Percentiles rank a stretch among this genome's conserved stretches.
These are phyloP conservation scores for Paecilomyces variotii DNA, from an alignment of 2,329 filamentous ascomycete species.

Conservation along the genomic window DNA sequence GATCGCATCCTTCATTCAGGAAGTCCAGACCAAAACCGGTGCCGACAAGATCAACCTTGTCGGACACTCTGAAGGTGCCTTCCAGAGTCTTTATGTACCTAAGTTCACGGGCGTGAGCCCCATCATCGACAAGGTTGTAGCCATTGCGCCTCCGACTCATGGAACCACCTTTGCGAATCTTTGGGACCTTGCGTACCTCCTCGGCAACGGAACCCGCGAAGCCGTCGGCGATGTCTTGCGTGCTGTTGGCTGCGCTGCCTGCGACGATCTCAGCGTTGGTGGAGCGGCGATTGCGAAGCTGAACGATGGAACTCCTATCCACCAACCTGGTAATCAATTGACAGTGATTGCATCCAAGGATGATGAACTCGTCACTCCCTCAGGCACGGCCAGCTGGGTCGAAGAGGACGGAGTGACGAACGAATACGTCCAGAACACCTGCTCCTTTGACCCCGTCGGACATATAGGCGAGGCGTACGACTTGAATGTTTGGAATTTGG, in stretches of 20 bases:
- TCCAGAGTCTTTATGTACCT: constrained; percentile 34
- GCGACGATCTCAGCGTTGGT: constrained; percentile 21
- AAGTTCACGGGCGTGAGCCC: constrained; percentile 26
- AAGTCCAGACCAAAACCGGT: constrained; percentile 28
- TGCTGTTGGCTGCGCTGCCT: constrained; percentile 24
- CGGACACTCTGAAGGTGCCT: constrained; percentile 38
- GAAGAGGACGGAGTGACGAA: constrained; percentile 25
- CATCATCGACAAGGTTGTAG: constrained; percentile 24
- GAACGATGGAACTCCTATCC: constrained; percentile 26
- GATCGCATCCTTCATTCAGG: constrained; percentile 32
- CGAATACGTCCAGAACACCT: constrained; percentile 24
- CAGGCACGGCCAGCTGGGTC: constrained; percentile 19
- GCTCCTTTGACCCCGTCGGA: constrained; percentile 25
- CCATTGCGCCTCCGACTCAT: constrained; percentile 30
- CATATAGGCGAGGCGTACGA: constrained; percentile 33
- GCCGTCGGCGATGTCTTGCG: constrained; percentile 16
- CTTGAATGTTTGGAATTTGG: constrained; percentile 31
- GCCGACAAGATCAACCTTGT: constrained; percentile 34
- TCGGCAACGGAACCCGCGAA: constrained; percentile 18
- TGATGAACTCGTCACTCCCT: constrained; percentile 30
- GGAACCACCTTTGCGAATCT: constrained; percentile 23
- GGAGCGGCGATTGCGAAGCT: constrained; percentile 21
- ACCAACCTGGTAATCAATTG: constrained; percentile 24
- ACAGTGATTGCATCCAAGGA: constrained; percentile 25
- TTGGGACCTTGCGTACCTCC: constrained; percentile 20